Evolutionary conservation across 441 rosid genomes (phyloP).

Genomic region (Daphne laureola): DNA sequence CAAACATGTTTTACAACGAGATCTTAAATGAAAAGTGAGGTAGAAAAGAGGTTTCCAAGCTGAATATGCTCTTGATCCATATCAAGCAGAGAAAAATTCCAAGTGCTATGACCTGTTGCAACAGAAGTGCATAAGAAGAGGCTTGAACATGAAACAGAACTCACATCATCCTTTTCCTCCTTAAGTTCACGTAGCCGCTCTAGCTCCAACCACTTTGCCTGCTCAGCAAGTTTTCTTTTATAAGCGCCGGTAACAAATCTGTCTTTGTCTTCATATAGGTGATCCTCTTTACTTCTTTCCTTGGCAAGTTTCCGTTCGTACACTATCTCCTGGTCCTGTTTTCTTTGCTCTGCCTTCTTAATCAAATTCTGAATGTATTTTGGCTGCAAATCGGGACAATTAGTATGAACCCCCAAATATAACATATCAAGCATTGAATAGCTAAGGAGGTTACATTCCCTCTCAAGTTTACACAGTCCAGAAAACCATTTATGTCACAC

Average conservation of each 20-base stretch:
- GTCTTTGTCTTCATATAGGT: slow-evolving; percentile 82
- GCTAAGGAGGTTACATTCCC: background rate
- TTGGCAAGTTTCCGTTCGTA: slow-evolving; percentile 79
- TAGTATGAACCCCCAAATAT: background rate
- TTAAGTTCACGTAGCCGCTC: slow-evolving; percentile 60
- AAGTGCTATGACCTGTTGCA: no score
- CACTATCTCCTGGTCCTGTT: slow-evolving; percentile 63
- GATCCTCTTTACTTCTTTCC: slow-evolving; percentile 81
- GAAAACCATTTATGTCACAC: background rate
- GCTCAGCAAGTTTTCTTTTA: slow-evolving; percentile 82
- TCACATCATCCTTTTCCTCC: slow-evolving; percentile 91
- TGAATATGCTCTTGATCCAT: no score
- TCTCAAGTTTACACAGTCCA: background rate
- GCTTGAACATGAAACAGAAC: slow-evolving; percentile 14
- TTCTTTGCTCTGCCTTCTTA: slow-evolving; percentile 59
- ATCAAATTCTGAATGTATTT: slow-evolving; percentile 59
- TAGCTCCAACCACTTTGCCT: slow-evolving; percentile 72
- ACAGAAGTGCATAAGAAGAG: no score
- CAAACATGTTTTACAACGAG: background rate
- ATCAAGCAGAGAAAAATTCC: no score
- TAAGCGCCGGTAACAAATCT: slow-evolving; percentile 71
- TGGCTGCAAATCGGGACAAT: slow-evolving; percentile 40
- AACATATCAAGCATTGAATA: no score
- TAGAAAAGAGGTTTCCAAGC: no score
- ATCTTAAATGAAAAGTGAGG: no score